Evolutionary conservation across 148 eudicot genomes (phyloP).

Genomic region (Rheum nobile): DNA sequence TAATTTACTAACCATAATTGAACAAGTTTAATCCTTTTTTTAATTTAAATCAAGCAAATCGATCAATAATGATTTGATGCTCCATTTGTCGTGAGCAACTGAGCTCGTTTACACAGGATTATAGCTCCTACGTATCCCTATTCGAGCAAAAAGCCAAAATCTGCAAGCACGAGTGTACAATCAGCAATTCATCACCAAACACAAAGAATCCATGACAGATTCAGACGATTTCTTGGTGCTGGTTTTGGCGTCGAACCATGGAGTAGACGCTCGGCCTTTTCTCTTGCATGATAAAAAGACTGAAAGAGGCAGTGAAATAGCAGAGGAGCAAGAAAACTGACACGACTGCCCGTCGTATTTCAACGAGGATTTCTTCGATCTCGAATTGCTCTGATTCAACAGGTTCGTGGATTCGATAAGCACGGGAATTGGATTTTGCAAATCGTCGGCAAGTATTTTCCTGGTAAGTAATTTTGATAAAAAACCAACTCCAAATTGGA

Average conservation of each 20-base stretch:
- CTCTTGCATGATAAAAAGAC: conserved; percentile 22
- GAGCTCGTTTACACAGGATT: too few relatives aligned
- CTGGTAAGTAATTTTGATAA: conserved; percentile 35
- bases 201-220: not conserved
- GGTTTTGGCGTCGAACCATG: conserved; percentile 1
- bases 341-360: conserved; percentile 69
- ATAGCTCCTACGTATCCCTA: not conserved
- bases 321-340: conserved; percentile 40
- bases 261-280: conserved; percentile 54
- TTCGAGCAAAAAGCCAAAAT: not conserved
- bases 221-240: conserved; percentile 5
- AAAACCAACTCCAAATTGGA: too few relatives aligned
- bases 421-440: conserved; percentile 67
- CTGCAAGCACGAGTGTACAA: not conserved
- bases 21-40: too few relatives aligned
- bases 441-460: conserved; percentile 80
- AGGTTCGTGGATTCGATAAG: conserved; percentile 58
- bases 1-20: too few relatives aligned
- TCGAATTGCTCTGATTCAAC: conserved; percentile 60
- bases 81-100: too few relatives aligned
- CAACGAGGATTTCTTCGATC: conserved; percentile 65
- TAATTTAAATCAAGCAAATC: too few relatives aligned
- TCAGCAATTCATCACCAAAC: not conserved
- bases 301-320: not conserved
- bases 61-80: too few relatives aligned